Conservation (phyloP, 345 rosid species). For the Psidium friedrichsthalianum region DNA sequence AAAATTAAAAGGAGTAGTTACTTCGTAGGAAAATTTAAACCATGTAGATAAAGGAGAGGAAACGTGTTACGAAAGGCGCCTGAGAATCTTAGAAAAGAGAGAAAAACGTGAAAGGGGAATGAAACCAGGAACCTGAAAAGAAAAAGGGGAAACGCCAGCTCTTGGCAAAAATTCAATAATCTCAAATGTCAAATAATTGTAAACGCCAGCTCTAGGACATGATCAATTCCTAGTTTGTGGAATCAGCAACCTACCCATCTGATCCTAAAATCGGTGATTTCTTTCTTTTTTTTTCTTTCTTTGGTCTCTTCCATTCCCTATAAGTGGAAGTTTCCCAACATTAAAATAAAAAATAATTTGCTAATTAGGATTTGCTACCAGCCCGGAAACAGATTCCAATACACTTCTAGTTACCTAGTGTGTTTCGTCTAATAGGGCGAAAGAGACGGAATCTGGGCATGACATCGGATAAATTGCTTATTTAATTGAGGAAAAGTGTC, state of each 20-base stretch:
- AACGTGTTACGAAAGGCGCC: background rate
- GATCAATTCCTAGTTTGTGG: too few species aligned
- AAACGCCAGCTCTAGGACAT: too few species aligned
- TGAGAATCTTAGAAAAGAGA: background rate
- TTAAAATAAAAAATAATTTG: too few species aligned
- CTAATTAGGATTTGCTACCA: too few species aligned
- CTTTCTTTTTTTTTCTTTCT: too few species aligned
- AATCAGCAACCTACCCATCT: too few species aligned
- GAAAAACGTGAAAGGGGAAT: background rate
- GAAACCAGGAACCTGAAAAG: background rate
- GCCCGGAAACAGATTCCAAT: too few species aligned
- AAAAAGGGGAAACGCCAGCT: background rate
- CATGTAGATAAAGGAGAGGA: background rate
- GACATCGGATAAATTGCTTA: conserved; percentile 96
- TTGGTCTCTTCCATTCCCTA: too few species aligned
- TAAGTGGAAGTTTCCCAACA: too few species aligned
- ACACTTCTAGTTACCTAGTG: conserved; percentile 8
- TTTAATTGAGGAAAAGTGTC: conserved; percentile 24
- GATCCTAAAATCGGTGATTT: too few species aligned
- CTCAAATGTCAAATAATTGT: background rate
- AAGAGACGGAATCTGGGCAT: conserved; percentile 97
- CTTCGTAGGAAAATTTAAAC: background rate
- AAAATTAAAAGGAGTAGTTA: too few species aligned
- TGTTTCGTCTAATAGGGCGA: conserved; percentile 60
- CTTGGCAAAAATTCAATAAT: background rate